These are phyloP conservation scores for Buxus sempervirens DNA, from an alignment of 164 flowering plant genomes.

Conservation along the genomic window DNA sequence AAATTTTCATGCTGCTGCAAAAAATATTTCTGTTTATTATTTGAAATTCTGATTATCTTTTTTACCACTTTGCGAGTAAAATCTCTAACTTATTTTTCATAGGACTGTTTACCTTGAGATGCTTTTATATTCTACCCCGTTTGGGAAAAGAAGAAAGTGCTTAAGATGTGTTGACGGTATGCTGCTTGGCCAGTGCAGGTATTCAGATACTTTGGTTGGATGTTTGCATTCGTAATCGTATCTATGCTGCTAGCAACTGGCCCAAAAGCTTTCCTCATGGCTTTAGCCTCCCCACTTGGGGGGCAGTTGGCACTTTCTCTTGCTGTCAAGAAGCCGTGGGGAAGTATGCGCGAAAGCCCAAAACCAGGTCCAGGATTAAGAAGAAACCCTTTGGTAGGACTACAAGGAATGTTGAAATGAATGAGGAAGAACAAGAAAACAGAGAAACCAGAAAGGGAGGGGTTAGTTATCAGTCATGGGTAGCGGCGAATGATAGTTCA, in stretches of 20 bases:
- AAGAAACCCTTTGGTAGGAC: conserved; percentile 28
- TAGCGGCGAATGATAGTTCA: conserved; percentile 27
- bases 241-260: conserved; percentile 58
- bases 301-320: conserved; percentile 56
- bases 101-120: too few species aligned
- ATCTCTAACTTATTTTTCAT: too few species aligned
- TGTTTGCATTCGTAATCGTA: conserved; percentile 53
- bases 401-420: conserved; percentile 11
- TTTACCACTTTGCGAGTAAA: too few species aligned
- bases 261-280: conserved; percentile 73
- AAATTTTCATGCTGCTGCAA: too few species aligned
- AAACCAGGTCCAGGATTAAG: conserved; percentile 35
- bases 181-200: conserved; percentile 47
- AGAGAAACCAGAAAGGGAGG: conserved; percentile 17
- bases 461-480: conserved; percentile 48
- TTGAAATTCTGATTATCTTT: too few species aligned
- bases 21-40: too few species aligned
- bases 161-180: conserved; percentile 1
- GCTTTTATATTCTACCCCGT: too few species aligned
- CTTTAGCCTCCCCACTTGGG: conserved; percentile 59
- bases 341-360: conserved; percentile 21
- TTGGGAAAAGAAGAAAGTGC: too few species aligned
- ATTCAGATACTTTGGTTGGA: conserved; percentile 67
- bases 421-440: conserved; percentile 19
- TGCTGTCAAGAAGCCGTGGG: conserved; percentile 52